Base-by-base conservation (phyloP, 2,329 filamentous ascomycete species). In the Pseudocercospora macadamiae region DNA sequence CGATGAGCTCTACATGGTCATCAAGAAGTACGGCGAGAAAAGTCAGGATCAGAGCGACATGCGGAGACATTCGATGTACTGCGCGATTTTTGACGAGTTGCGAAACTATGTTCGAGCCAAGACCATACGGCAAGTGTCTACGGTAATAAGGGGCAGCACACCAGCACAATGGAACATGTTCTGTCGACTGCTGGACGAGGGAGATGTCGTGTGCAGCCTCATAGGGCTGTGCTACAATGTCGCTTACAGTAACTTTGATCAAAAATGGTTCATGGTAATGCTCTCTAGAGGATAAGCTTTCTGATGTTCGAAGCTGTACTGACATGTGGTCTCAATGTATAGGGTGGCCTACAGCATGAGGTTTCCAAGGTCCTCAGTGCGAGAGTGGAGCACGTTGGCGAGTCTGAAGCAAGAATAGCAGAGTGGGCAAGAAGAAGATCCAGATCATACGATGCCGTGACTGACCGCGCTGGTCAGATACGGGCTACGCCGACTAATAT, bases 141-240 rank as follows among this genome's bases (percentile, higher is more conserved):
- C 48, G 18, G 48, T 52, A 25, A 52, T 52, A 6, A 52, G 26
- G 9, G 48, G 48, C 10, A 52, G 48, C 48, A 52, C 48, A 6
- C 48, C 48, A 12, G 48, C 26, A 19, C 48, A 52, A 28, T 52
- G 48, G 48, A 52, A 52, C 30, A 25, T 52, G 26, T 52, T 52
- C 30, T 52, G 48, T 25, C 25, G 30, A 12, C 21, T 52, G 7
- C 25, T 52, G n/a, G 30, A 52, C n/a, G 48, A 52, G 21, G 48
- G 48, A 16, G 48, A 52, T 19, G 36, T 36, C 28, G 26, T 52
- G 2, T 52, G 48, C 48, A 52, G 48, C 30, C 19, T 52, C 10
- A 52, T 52, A 7, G 48, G 48, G 30, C 48, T 52, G 3, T 52
- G 48, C 48, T 52, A 52, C 30, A 52, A 16, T 18, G 48, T 52